Conservation (phyloP, 805 yeast species). For the Myxozyma melibiosi region DNA sequence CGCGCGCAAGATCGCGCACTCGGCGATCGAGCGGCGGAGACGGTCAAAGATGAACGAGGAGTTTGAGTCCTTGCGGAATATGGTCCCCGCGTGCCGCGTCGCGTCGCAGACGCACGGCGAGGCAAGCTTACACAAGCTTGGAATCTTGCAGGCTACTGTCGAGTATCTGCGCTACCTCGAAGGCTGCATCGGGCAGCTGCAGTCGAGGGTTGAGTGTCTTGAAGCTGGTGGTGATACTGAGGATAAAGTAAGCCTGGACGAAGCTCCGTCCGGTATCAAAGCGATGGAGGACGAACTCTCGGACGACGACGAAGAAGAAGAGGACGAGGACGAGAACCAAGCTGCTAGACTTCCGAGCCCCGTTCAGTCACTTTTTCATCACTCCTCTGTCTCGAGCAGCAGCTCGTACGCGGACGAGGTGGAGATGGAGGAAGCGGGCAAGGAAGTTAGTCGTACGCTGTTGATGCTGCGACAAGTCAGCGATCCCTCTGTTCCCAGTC, state of each 20-base stretch:
- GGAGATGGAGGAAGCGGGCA: constrained; percentile 32
- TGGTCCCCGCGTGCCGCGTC: constrained; percentile 77
- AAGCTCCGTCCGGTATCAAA: constrained; percentile 1
- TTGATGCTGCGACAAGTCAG: constrained; percentile 29
- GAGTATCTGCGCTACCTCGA: constrained; percentile 76
- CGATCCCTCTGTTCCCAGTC: constrained; percentile 3
- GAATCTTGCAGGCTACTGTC: constrained; percentile 79
- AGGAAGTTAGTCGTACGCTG: constrained; percentile 29
- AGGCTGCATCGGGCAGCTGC: constrained; percentile 29
- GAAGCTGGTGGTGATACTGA: constrained; percentile 12
- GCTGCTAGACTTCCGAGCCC: constrained; percentile 12
- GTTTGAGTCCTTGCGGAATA: constrained; percentile 74
- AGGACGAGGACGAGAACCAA: constrained; percentile 39
- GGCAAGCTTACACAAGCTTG: constrained; percentile 77
- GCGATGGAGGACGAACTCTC: constrained; percentile 46
- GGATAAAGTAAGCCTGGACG: background rate
- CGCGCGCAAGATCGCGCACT: constrained; percentile 63
- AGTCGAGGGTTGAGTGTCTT: constrained; percentile 15
- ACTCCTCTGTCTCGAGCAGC: background rate
- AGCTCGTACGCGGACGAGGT: constrained; percentile 15
- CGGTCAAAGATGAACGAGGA: constrained; percentile 79
- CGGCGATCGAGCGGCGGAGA: constrained; percentile 77
- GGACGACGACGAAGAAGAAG: constrained; percentile 44
- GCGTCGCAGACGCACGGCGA: constrained; percentile 44
- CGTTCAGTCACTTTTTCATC: background rate